These are phyloP conservation scores for Boletus reticuloceps DNA, from an alignment of 768 basidiomycete species.

Conservation along the genomic window DNA sequence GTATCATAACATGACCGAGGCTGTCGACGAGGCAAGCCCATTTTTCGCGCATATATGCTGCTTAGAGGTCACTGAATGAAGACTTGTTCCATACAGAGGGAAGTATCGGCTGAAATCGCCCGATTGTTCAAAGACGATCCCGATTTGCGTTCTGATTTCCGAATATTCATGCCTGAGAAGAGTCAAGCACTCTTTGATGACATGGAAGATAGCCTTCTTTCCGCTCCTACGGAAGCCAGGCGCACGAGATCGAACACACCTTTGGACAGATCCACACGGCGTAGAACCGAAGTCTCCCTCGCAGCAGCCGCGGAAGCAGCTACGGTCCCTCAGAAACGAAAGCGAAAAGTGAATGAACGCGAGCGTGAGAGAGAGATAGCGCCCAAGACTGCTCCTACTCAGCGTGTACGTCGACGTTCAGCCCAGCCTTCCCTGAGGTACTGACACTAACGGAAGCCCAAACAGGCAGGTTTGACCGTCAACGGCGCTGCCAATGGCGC, in stretches of 20 bases:
- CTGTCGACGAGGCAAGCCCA: constrained; percentile 55
- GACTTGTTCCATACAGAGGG: constrained; percentile 36
- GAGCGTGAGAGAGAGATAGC: constrained; percentile 35
- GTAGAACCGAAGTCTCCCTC: constrained; percentile 46
- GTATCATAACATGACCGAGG: constrained; percentile 57
- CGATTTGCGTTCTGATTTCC: constrained; percentile 71
- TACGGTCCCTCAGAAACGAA: constrained; percentile 64
- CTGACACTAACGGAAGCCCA: constrained; percentile 16
- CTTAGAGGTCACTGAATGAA: not conserved
- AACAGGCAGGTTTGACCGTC: constrained; percentile 18
- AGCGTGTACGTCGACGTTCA: constrained; percentile 22
- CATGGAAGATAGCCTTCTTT: constrained; percentile 28
- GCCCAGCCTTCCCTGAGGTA: not conserved
- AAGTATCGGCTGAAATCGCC: constrained; percentile 67
- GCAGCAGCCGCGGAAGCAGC: constrained; percentile 36
- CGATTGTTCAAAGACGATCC: constrained; percentile 72
- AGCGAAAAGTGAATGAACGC: constrained; percentile 54
- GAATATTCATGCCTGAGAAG: constrained; percentile 70
- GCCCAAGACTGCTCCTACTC: constrained; percentile 18
- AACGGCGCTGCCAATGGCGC: constrained; percentile 18
- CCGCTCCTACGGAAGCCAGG: constrained; percentile 25
- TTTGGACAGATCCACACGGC: constrained; percentile 37
- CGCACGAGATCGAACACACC: constrained; percentile 37
- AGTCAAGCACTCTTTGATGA: constrained; percentile 51
- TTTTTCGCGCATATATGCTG: constrained; percentile 7